Evolutionary conservation across 1,284 basidiomycete species (phyloP), one percentile per base, ranked within the genome.

Genomic region (Cryptococcus floricola): DNA sequence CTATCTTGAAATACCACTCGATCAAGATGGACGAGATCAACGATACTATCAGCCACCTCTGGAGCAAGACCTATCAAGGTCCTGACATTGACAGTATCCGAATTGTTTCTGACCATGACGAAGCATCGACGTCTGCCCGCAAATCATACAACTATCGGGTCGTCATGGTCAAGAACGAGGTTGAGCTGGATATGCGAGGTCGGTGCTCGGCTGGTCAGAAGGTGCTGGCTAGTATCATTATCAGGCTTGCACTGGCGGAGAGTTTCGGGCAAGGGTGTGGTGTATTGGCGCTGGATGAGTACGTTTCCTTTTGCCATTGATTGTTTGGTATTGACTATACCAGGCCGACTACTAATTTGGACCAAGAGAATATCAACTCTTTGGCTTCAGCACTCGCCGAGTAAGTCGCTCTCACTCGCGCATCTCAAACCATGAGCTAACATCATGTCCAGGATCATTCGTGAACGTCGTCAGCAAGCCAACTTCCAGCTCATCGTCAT

Each of bases 1-100:
- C 93, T 45, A 98, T 98, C 77, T 93, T 98, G 88, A 90, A 90
- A 74, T 99, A 96, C 71, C 96, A 99, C 71, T 81, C 87, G n/a
- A 83, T 97, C 70, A 99, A 99, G 79, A 98, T 99, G 96, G 91
- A 93, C 75, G 96, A 99, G 81, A 94, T 99, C 69, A 99, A 99
- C 69, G 91, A 95, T 68, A 93, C 87, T 23, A 96, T 96, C 85
- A 86, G 88, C 56, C 89, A 92, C 71, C 77, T 98, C 2, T 99
- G 96, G 96, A 94, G 91, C 71, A 95, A 94, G 80, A 98, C 95
- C 1, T 98, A 99, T 76, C 95, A 98, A 74, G 96, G 96, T 61
- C 98, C 92, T 61, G 92, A 99, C 78, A 98, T 99, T 68, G 96
- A 99, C 76, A 91, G 90, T 18, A 97, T 99, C 67, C 88, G 89